These are phyloP conservation scores for Pistacia integerrima DNA, from an alignment of 345 rosid genomes.

Conservation along the genomic window DNA sequence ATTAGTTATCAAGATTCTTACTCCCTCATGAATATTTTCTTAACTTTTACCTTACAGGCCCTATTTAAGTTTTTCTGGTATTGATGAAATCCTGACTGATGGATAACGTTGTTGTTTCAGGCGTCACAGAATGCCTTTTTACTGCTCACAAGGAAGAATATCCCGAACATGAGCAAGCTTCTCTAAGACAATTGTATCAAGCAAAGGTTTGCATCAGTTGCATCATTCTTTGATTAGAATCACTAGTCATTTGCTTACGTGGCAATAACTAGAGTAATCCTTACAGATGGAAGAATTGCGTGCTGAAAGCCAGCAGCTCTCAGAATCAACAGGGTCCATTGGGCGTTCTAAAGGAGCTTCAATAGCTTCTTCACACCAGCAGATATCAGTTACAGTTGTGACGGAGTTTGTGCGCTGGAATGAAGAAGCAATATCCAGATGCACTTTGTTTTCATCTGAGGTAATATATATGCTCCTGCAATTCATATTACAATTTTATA, in stretches of 20 bases:
- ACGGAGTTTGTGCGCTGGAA: slow-evolving; percentile 98
- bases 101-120: slow-evolving; percentile 42
- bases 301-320: slow-evolving; percentile 72
- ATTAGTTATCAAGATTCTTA: background rate
- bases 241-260: slow-evolving; percentile 11
- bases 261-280: slow-evolving; percentile 21
- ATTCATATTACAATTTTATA: background rate
- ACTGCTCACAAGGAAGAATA: slow-evolving; percentile 95
- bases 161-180: slow-evolving; percentile 93
- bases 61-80: background rate
- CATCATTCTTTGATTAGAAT: slow-evolving; percentile 20
- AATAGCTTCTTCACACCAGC: slow-evolving; percentile 74
- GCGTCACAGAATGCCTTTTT: slow-evolving; percentile 89
- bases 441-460: slow-evolving; percentile 86
- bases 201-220: slow-evolving; percentile 60
- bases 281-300: slow-evolving; percentile 88
- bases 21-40: slow-evolving; percentile 10
- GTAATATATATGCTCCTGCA: slow-evolving; percentile 39
- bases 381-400: slow-evolving; percentile 97
- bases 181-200: slow-evolving; percentile 84
- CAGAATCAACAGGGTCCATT: slow-evolving; percentile 84
- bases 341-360: slow-evolving; percentile 96
- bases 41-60: background rate
- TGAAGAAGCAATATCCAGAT: slow-evolving; percentile 97
- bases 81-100: background rate